Evolutionary conservation across 2,329 filamentous ascomycete species (phyloP).

Genomic region (Meredithiella fracta): DNA sequence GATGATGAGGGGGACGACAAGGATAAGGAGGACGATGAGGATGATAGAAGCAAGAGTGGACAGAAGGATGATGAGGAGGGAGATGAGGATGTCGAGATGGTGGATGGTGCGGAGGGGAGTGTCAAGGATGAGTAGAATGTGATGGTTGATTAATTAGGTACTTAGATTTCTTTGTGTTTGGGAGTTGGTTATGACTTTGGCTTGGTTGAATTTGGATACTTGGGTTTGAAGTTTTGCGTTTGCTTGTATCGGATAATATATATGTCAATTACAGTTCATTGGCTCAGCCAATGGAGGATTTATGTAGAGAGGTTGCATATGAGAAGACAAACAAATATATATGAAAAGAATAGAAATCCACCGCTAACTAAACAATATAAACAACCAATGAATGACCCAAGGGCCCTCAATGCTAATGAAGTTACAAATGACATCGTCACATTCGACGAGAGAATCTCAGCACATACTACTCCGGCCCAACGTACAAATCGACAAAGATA

Average conservation of each 20-base stretch:
- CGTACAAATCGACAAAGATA: conserved; percentile 86
- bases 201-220: background rate
- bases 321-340: too few relatives aligned
- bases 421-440: background rate
- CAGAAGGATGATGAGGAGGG: conserved; percentile 10
- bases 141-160: background rate
- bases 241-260: too few relatives aligned
- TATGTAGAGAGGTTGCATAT: too few relatives aligned
- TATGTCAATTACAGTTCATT: too few relatives aligned
- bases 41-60: conserved; percentile 5
- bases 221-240: too few relatives aligned
- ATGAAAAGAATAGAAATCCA: too few relatives aligned
- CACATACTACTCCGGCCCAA: conserved; percentile 22
- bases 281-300: too few relatives aligned
- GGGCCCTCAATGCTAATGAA: background rate
- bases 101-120: conserved; percentile 4
- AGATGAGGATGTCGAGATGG: conserved; percentile 13
- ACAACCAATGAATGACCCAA: too few relatives aligned
- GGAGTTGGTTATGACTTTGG: background rate
- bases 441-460: too few relatives aligned
- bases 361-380: too few relatives aligned
- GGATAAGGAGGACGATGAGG: conserved; percentile 3
- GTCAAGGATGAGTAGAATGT: conserved; percentile 8
- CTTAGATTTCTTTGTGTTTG: too few relatives aligned
- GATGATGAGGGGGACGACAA: conserved; percentile 4